Evolutionary conservation across 805 yeast genomes (phyloP).

Genomic region (Wickerhamomyces hampshirensis): DNA sequence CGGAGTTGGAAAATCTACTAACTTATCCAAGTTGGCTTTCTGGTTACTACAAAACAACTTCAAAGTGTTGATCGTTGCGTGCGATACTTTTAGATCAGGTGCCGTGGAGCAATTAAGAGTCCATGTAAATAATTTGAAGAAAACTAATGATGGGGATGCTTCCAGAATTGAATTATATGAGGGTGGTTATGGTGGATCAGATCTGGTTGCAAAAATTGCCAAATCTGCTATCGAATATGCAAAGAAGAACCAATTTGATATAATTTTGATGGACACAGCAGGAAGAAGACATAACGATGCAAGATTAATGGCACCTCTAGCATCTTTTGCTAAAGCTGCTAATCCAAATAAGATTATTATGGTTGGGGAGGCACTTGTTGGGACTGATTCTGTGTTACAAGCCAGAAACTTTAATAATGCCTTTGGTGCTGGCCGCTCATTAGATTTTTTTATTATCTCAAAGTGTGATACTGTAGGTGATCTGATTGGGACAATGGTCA

Average conservation of each 20-base stretch:
- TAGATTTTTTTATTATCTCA: conserved; percentile 89
- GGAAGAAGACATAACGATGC: conserved; percentile 96
- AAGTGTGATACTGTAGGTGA: conserved; percentile 98
- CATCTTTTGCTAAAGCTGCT: conserved; percentile 92
- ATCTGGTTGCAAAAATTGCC: conserved; percentile 87
- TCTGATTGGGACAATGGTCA: conserved; percentile 92
- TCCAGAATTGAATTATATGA: conserved; percentile 66
- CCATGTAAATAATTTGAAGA: conserved; percentile 80
- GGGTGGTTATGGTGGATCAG: conserved; percentile 97
- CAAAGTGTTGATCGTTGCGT: conserved; percentile 86
- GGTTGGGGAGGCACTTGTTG: conserved; percentile 98
- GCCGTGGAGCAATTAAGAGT: conserved; percentile 97
- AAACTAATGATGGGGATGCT: conserved; percentile 51
- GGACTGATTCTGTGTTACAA: conserved; percentile 95
- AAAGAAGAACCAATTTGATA: conserved; percentile 62
- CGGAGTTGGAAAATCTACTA: conserved; percentile 97
- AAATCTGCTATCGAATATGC: conserved; percentile 85
- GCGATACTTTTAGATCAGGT: conserved; percentile 97
- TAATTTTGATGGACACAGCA: conserved; percentile 93
- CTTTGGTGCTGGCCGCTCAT: conserved; percentile 73
- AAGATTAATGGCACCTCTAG: conserved; percentile 90
- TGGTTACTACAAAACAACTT: conserved; percentile 91
- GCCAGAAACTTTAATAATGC: conserved; percentile 91
- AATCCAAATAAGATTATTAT: conserved; percentile 93
- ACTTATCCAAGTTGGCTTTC: conserved; percentile 87